A percentile compares a stretch with the other conserved stretches of the same genome.
Evolutionary conservation across 345 rosid species (phyloP).

Genomic region (Streptanthus diversifolius): DNA sequence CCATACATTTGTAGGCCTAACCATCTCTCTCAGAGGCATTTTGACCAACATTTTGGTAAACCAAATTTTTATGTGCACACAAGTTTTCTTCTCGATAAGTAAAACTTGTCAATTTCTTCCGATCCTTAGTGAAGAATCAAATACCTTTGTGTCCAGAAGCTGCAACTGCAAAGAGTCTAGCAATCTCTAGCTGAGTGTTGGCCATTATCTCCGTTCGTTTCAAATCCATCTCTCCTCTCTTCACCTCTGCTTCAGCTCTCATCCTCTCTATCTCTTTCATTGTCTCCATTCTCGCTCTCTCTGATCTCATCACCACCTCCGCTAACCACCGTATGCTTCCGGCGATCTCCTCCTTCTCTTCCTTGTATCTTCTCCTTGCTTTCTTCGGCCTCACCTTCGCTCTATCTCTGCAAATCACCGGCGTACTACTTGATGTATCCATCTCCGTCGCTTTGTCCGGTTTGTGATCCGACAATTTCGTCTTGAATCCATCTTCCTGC

Average conservation of each 20-base stretch:
- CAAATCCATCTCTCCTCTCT: conserved; percentile 81
- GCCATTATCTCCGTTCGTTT: conserved; percentile 90
- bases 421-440: conserved; percentile 88
- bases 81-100: background rate
- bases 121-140: conserved; percentile 75
- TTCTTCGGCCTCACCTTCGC: conserved; percentile 43
- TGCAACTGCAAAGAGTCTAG: conserved; percentile 64
- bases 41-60: background rate
- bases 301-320: conserved; percentile 76
- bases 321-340: conserved; percentile 87
- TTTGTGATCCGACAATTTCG: conserved; percentile 45
- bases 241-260: conserved; percentile 86
- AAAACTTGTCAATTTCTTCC: conserved; percentile 53
- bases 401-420: conserved; percentile 59
- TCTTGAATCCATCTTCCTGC: conserved; percentile 59
- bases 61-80: background rate
- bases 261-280: conserved; percentile 83
- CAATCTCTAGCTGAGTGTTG: conserved; percentile 87
- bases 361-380: conserved; percentile 48
- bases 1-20: background rate
- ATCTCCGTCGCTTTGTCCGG: conserved; percentile 47
- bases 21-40: background rate
- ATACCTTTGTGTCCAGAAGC: conserved; percentile 42
- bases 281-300: conserved; percentile 82
- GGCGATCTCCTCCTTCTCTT: conserved; percentile 50